Conservation (phyloP, 2,329 filamentous ascomycete species). For the Dactylellina cionopaga region DNA sequence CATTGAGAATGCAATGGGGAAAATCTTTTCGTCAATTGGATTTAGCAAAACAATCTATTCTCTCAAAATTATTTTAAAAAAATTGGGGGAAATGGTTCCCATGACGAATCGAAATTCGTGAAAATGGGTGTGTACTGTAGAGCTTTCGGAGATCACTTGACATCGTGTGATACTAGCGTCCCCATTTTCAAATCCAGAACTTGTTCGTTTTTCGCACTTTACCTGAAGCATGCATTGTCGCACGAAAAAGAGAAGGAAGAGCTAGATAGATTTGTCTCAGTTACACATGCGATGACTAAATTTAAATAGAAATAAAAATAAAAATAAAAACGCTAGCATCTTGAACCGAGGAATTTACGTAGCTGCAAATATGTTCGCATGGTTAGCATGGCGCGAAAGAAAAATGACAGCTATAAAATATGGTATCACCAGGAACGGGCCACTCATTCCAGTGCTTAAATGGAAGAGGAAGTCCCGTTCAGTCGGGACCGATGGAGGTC, state of each 20-base stretch:
- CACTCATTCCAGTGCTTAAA: constrained; percentile 25
- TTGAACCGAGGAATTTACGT: constrained; percentile 30
- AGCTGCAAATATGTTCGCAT: too few species aligned
- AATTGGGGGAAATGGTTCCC: constrained; percentile 9
- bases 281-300: constrained; percentile 48
- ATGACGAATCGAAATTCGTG: constrained; percentile 28
- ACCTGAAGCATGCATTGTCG: neutral
- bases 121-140: constrained; percentile 21
- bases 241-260: neutral
- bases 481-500: constrained; percentile 30
- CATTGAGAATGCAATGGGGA: neutral
- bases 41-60: too few species aligned
- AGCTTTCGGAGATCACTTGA: constrained; percentile 44
- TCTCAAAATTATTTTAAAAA: constrained; percentile 15
- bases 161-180: constrained; percentile 44
- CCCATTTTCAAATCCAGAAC: neutral
- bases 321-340: neutral
- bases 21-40: too few species aligned
- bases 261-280: constrained; percentile 35
- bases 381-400: too few species aligned
- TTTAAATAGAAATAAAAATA: neutral
- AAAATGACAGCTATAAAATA: too few species aligned
- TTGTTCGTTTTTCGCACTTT: neutral
- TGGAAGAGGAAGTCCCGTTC: constrained; percentile 12
- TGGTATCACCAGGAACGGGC: constrained; percentile 23